phyloP scores from a whole-genome alignment of 2,329 filamentous ascomycete species.

The Myriangium duriaei region DNA sequence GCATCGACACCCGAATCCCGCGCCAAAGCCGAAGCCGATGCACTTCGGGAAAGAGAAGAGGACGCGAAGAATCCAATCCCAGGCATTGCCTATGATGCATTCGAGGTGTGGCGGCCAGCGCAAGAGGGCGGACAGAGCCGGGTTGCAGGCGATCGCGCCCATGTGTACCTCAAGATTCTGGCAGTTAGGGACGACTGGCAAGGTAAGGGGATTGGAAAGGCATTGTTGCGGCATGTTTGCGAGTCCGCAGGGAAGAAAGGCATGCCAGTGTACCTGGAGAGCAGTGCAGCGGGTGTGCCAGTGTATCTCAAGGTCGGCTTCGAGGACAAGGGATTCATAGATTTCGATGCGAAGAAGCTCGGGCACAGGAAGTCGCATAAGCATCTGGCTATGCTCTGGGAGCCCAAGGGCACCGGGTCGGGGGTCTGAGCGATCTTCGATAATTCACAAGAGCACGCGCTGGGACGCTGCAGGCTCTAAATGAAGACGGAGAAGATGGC shows the following conservation, averaged over 20 bases:
- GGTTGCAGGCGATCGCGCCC: slow-evolving; percentile 10
- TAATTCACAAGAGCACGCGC: too few relatives aligned
- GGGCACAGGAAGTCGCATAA: slow-evolving; percentile 10
- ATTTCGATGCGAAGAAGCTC: slow-evolving; percentile 13
- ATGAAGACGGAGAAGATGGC: too few relatives aligned
- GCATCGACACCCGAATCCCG: background rate
- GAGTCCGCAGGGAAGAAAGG: slow-evolving; percentile 24
- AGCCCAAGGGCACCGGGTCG: slow-evolving; percentile 4
- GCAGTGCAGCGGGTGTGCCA: slow-evolving; percentile 19
- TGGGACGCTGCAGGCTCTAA: too few relatives aligned
- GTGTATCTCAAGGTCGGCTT: slow-evolving; percentile 29
- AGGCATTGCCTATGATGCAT: slow-evolving; percentile 11
- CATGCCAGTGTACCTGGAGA: slow-evolving; percentile 25
- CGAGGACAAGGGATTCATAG: slow-evolving; percentile 10
- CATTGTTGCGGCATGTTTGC: slow-evolving; percentile 25
- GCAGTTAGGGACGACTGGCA: slow-evolving; percentile 25
- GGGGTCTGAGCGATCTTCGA: too few relatives aligned
- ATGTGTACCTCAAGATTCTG: slow-evolving; percentile 14
- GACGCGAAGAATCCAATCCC: slow-evolving; percentile 3
- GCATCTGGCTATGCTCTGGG: slow-evolving; percentile 16
- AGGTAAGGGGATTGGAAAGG: slow-evolving; percentile 23
- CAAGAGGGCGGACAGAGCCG: slow-evolving; percentile 8
- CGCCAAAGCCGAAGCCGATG: slow-evolving; percentile 7
- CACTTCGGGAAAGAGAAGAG: slow-evolving; percentile 8
- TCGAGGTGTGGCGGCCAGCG: slow-evolving; percentile 10